Base-by-base conservation (phyloP, 1,284 basidiomycete species). In the Boletus sp. region DNA sequence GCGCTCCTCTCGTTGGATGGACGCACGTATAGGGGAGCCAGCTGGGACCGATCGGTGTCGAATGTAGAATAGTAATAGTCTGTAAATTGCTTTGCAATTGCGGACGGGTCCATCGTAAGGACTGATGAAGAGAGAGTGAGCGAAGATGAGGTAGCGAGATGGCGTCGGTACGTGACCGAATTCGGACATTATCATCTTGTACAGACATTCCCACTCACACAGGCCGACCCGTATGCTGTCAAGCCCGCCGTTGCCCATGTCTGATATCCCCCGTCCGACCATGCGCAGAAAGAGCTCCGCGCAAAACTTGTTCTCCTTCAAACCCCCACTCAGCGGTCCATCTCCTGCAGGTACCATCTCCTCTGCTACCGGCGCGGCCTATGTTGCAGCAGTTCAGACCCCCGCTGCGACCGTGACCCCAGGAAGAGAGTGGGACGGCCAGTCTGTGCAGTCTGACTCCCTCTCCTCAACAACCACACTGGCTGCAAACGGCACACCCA, bases 251-350 rank as follows among this genome's bases (percentile, higher is more conserved):
- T 13, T 30, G 14, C 45, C 53, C 27, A 66, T 68, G 66, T 52
- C 66, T 14, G 63, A 68, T 19, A 10, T 49, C 20, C 43, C 61
- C 10, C 65, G 84, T 51, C 85, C 87, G 34, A 57, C 72, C 14
- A 84, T 91, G 77, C 82, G 88, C 55, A 80, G 88, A 55, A 91
- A 91, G 69, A 88, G 86, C 16, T 89, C 87, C 2, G 87, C 87
- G 1, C 86, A 88, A 68, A 89, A 88, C 66, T 73, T 91, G 44
- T 75, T 80, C n/a, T 82, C 82, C 39, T 88, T 88, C 76, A 89
- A 86, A 62, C 52, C 68, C 1, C 55, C 60, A 39, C 41, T 43
- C 17, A 42, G 56, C 41, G 49, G 59, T 5, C 62, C 57, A 53
- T 61, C 52, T 46, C 68, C 57, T 49, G 68, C 50, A 32, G 65